These are phyloP conservation scores for Penicillium diatomitis DNA, from an alignment of 495 filamentous ascomycete genomes.

Conservation along the genomic window DNA sequence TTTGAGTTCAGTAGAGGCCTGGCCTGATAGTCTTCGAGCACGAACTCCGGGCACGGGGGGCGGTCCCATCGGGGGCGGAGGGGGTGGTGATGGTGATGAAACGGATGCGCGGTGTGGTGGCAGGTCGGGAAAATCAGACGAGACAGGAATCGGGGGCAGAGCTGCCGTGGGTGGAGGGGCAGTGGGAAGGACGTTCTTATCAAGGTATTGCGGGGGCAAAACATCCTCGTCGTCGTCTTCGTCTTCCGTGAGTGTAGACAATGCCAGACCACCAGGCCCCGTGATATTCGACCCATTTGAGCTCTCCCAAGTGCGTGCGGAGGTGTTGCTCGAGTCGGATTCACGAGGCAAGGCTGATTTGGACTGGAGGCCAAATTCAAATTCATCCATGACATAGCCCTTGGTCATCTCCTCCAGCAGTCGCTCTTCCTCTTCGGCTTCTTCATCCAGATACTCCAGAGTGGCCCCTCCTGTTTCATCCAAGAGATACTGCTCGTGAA, in stretches of 20 bases:
- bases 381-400: conserved; percentile 80
- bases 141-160: conserved; percentile 21
- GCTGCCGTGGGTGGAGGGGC: conserved; percentile 18
- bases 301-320: conserved; percentile 79
- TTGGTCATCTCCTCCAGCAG: conserved; percentile 88
- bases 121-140: conserved; percentile 14
- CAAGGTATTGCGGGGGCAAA: conserved; percentile 21
- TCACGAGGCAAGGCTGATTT: conserved; percentile 77
- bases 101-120: conserved; percentile 16
- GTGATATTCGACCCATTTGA: conserved; percentile 72
- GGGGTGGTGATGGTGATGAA: conserved; percentile 25
- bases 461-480: conserved; percentile 27
- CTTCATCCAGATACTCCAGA: conserved; percentile 52
- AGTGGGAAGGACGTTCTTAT: conserved; percentile 21
- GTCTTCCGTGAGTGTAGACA: conserved; percentile 73
- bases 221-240: conserved; percentile 44
- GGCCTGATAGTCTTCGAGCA: conserved; percentile 71
- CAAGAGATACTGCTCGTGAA: conserved; percentile 24
- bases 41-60: conserved; percentile 53
- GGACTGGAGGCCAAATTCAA: conserved; percentile 64
- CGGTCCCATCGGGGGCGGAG: conserved; percentile 23
- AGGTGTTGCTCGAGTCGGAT: conserved; percentile 79
- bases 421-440: conserved; percentile 85
- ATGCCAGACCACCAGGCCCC: conserved; percentile 56
- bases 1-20: conserved; percentile 71